These are phyloP conservation scores for Clavispora santaluciae DNA, from an alignment of 805 yeast species.

Conservation along the genomic window DNA sequence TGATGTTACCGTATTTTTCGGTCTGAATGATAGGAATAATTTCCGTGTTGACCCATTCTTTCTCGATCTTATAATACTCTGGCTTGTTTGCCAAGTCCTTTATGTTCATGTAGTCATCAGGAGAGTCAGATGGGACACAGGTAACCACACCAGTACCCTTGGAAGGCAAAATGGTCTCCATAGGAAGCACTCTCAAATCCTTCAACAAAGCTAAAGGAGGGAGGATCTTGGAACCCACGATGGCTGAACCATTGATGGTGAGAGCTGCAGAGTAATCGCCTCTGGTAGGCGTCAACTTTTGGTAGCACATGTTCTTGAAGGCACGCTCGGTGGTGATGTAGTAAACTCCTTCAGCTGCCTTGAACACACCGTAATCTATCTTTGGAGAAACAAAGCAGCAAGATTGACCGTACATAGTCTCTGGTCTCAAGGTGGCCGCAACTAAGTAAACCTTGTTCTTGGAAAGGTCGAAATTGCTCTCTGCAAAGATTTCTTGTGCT, in stretches of 20 bases:
- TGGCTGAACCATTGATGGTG: conserved; percentile 59
- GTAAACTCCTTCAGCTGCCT: conserved; percentile 70
- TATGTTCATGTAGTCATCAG: conserved; percentile 90
- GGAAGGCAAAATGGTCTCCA: conserved; percentile 92
- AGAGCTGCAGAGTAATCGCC: conserved; percentile 66
- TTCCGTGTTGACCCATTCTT: conserved; percentile 79
- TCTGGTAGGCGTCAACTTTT: conserved; percentile 84
- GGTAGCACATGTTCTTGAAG: conserved; percentile 95
- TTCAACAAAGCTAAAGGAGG: conserved; percentile 77
- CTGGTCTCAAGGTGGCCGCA: conserved; percentile 98
- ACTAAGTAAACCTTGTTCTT: conserved; percentile 73
- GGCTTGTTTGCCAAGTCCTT: conserved; percentile 83
- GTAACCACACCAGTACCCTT: conserved; percentile 99
- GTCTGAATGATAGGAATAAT: conserved; percentile 72
- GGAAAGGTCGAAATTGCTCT: conserved; percentile 41
- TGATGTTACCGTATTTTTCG: conserved; percentile 79
- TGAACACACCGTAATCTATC: conserved; percentile 85
- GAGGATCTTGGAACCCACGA: conserved; percentile 80
- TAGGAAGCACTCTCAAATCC: conserved; percentile 81
- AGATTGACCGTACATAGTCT: conserved; percentile 98
- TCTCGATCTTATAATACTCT: conserved; percentile 79
- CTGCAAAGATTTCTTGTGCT: conserved; percentile 52
- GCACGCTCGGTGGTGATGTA: conserved; percentile 91
- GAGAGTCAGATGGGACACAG: conserved; percentile 98
- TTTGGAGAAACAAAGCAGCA: conserved; percentile 97